phyloP scores from a whole-genome alignment of 2,329 filamentous ascomycete species.

The Lecanicillium sp. region DNA sequence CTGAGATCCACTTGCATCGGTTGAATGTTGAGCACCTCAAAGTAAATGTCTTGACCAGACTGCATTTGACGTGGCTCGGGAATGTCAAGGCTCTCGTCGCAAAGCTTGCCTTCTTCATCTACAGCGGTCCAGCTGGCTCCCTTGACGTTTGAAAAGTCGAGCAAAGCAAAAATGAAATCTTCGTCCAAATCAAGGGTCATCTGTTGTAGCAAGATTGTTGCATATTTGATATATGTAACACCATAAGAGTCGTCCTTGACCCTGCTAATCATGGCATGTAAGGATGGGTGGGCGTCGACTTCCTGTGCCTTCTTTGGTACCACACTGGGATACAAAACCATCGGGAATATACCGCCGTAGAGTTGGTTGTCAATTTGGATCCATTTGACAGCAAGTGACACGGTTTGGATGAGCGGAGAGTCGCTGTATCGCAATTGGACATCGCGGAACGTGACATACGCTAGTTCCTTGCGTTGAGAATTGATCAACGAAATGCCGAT shows the following conservation, averaged over 20 bases:
- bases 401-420: conserved; percentile 85
- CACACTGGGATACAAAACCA: conserved; percentile 93
- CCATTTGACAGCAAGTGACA: conserved; percentile 92
- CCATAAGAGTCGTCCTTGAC: conserved; percentile 99
- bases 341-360: conserved; percentile 96
- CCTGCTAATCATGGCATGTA: conserved; percentile 83
- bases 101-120: conserved; percentile 74
- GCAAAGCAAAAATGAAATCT: conserved; percentile 91
- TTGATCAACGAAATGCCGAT: conserved; percentile 93
- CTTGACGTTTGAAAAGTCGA: conserved; percentile 91
- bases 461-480: conserved; percentile 79
- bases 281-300: conserved; percentile 89
- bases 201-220: conserved; percentile 85
- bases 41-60: conserved; percentile 90
- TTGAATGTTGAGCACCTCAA: conserved; percentile 92
- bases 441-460: conserved; percentile 88
- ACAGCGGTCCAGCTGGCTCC: conserved; percentile 67
- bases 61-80: conserved; percentile 84
- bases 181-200: conserved; percentile 98
- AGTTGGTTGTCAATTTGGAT: conserved; percentile 98
- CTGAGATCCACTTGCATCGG: conserved; percentile 97
- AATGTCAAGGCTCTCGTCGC: conserved; percentile 82
- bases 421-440: conserved; percentile 88
- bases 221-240: conserved; percentile 97
- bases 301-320: conserved; percentile 96